phyloP scores from a whole-genome alignment of 1,284 basidiomycete species.

The Amylostereum areolatum region DNA sequence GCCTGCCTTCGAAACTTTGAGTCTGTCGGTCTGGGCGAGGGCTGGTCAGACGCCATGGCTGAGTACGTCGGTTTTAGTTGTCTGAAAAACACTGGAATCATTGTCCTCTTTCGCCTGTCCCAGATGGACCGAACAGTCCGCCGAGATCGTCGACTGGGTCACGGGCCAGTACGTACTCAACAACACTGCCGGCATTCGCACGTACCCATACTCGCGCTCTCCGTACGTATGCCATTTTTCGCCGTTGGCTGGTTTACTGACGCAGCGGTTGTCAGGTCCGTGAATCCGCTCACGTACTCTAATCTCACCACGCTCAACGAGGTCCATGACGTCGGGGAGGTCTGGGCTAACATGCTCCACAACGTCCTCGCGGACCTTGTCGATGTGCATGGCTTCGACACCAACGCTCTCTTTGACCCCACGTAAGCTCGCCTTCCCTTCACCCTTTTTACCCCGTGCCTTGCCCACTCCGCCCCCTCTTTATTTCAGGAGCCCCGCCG shows the following conservation, averaged over 20 bases:
- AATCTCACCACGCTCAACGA: conserved; percentile 29
- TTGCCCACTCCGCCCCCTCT: too few species aligned
- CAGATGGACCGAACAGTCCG: conserved; percentile 16
- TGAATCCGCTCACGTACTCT: conserved; percentile 35
- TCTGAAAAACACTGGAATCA: too few species aligned
- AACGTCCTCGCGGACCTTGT: conserved; percentile 46
- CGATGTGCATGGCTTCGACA: conserved; percentile 32
- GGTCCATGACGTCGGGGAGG: conserved; percentile 42
- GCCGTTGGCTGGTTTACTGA: too few species aligned
- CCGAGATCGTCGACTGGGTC: not conserved
- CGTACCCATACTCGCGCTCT: conserved; percentile 36
- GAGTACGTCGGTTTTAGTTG: too few species aligned
- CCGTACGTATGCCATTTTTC: too few species aligned
- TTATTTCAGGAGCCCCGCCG: conserved; percentile 26
- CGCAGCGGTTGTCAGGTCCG: too few species aligned
- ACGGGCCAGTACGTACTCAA: conserved; percentile 31
- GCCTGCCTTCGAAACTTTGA: conserved; percentile 44
- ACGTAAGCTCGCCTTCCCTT: too few species aligned
- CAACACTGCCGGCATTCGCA: conserved; percentile 29
- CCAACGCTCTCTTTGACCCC: too few species aligned
- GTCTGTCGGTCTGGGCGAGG: conserved; percentile 47
- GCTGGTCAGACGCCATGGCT: conserved; percentile 49
- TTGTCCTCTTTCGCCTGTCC: too few species aligned
- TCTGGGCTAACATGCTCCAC: conserved; percentile 52
- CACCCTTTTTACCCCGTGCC: too few species aligned